Evolutionary conservation across 108 stramenopile genomes (phyloP).

Genomic region (Mayamaea pseudoterrestris): DNA sequence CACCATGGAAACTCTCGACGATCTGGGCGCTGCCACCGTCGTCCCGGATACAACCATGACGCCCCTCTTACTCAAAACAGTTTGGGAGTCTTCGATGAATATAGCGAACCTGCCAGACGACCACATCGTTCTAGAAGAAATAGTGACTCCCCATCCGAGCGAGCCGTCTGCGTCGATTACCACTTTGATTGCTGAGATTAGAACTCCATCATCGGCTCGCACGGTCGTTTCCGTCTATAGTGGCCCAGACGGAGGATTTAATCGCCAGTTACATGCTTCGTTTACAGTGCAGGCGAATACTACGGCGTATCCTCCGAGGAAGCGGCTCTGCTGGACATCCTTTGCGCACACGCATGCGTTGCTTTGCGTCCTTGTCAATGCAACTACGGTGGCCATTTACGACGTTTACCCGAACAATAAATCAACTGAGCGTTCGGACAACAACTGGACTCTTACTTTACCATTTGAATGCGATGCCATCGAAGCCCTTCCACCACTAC

Average conservation of each 20-base stretch:
- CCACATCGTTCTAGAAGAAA: no score
- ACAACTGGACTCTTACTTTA: conserved; percentile 40
- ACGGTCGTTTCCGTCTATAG: neutral
- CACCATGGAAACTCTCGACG: no score
- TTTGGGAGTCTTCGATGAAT: no score
- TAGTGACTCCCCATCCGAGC: no score
- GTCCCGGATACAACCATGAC: no score
- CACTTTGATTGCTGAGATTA: no score
- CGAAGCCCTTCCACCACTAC: conserved; percentile 24
- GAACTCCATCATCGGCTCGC: no score
- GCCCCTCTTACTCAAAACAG: no score
- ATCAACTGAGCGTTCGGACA: neutral
- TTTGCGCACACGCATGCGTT: conserved; percentile 38
- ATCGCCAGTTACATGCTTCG: neutral
- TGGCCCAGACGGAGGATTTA: neutral
- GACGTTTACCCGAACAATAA: conserved; percentile 43
- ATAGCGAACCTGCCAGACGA: no score
- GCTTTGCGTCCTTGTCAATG: conserved; percentile 51
- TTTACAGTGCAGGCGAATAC: neutral
- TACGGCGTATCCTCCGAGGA: no score
- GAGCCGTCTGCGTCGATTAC: no score
- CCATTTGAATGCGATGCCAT: conserved; percentile 60
- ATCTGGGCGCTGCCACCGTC: no score
- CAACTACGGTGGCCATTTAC: conserved; percentile 39
- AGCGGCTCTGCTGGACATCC: conserved; percentile 65